Percentiles rank a stretch among this genome's conserved stretches.
These are phyloP conservation scores for Trypanosoma theileri DNA, from an alignment of 208 protist genomes.

Conservation along the genomic window DNA sequence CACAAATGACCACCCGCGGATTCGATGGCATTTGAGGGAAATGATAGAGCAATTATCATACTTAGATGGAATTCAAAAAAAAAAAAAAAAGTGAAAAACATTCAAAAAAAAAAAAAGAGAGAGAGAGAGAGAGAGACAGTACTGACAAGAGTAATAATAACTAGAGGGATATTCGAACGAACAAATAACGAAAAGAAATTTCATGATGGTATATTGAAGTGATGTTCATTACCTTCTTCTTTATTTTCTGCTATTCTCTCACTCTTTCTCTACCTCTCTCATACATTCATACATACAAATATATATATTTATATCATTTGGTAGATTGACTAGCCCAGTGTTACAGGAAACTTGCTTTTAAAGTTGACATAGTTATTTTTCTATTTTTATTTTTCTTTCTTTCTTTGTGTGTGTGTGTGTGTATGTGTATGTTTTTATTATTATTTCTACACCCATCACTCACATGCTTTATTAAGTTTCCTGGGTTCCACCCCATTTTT, in stretches of 20 bases:
- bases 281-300: too few species aligned
- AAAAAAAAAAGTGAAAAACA: conserved; percentile 9
- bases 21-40: not conserved
- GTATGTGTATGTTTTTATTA: too few species aligned
- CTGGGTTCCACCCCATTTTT: conserved; percentile 5
- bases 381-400: too few species aligned
- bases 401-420: not conserved
- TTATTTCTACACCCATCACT: not conserved
- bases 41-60: not conserved
- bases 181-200: too few species aligned
- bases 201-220: too few species aligned
- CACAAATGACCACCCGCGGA: conserved; percentile 5
- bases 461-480: not conserved
- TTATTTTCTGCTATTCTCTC: too few species aligned
- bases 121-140: conserved; percentile 12
- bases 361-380: not conserved
- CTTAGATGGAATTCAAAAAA: not conserved
- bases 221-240: too few species aligned
- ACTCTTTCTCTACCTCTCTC: too few species aligned
- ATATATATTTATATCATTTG: too few species aligned
- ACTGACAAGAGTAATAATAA: too few species aligned
- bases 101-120: conserved; percentile 2
- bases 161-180: too few species aligned
- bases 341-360: not conserved
- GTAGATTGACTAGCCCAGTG: too few species aligned